Evolutionary conservation across 2,329 filamentous ascomycete species (phyloP).

Genomic region (Aspergillus persii): DNA sequence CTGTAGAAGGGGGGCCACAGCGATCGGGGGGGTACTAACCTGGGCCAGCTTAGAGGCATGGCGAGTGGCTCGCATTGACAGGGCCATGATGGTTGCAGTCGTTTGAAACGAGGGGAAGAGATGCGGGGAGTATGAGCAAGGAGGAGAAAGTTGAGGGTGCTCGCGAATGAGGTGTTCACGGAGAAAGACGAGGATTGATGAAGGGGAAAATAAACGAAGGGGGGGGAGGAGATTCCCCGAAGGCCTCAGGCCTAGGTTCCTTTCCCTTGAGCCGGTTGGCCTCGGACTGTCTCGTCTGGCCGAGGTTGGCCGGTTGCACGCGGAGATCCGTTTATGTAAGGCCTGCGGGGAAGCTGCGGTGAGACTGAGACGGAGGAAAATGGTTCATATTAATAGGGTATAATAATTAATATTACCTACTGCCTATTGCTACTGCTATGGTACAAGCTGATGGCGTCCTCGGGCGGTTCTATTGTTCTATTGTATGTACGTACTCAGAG

Average conservation of each 20-base stretch:
- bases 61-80: conserved; percentile 37
- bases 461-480: no score
- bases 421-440: no score
- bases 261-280: conserved; percentile 10
- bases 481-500: no score
- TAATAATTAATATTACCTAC: no score
- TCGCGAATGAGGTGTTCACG: neutral
- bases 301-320: conserved; percentile 26
- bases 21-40: conserved; percentile 22
- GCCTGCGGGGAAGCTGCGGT: neutral
- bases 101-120: conserved; percentile 17
- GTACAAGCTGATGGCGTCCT: no score
- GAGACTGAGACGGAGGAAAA: neutral
- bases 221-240: neutral
- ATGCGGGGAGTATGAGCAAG: neutral
- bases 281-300: conserved; percentile 18
- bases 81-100: conserved; percentile 14
- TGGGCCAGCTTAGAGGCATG: conserved; percentile 38
- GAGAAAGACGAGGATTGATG: neutral
- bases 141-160: neutral
- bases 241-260: neutral
- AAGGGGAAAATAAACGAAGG: conserved; percentile 8
- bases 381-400: no score
- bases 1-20: neutral
- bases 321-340: conserved; percentile 9